phyloP scores from a whole-genome alignment of 306 rosid genomes.

The Cyamopsis tetragonoloba region DNA sequence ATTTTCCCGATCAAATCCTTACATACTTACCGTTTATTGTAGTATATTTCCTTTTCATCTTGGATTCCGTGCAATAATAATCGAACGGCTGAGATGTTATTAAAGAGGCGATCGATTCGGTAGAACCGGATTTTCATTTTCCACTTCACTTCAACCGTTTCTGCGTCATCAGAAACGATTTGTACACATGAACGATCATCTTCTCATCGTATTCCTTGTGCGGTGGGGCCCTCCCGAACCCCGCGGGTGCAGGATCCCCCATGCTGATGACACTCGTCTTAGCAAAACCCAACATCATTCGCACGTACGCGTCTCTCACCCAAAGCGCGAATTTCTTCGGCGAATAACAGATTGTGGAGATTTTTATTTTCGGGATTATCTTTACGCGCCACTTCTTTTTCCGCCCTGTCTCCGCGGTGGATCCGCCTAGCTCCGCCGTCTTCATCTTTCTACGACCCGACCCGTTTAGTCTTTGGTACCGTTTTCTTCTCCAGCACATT shows the following conservation, averaged over 20 bases:
- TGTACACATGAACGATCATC: slow-evolving; percentile 65
- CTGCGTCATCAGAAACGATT: slow-evolving; percentile 45
- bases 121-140: too few relatives aligned
- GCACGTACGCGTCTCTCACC: slow-evolving; percentile 73
- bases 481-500: slow-evolving; percentile 48
- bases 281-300: slow-evolving; percentile 66
- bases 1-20: too few relatives aligned
- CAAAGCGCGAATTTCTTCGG: slow-evolving; percentile 58
- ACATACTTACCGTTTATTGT: too few relatives aligned
- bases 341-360: slow-evolving; percentile 39
- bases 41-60: too few relatives aligned
- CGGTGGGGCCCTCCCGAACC: slow-evolving; percentile 27
- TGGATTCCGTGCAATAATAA: too few relatives aligned
- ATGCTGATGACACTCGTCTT: too few relatives aligned
- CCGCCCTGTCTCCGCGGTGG: neutral
- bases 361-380: slow-evolving; percentile 42
- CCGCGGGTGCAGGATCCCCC: too few relatives aligned
- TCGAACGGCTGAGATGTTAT: too few relatives aligned
- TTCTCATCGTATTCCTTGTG: slow-evolving; percentile 76
- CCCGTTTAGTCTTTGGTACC: slow-evolving; percentile 43
- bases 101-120: too few relatives aligned
- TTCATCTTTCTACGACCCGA: slow-evolving; percentile 24
- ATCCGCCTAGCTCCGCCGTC: slow-evolving; percentile 32
- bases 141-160: too few relatives aligned
- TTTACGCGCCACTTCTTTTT: slow-evolving; percentile 55